Evolutionary conservation across 331 rosid genomes (phyloP), one percentile per base, ranked within the genome.

Genomic region (Ulmus americana): DNA sequence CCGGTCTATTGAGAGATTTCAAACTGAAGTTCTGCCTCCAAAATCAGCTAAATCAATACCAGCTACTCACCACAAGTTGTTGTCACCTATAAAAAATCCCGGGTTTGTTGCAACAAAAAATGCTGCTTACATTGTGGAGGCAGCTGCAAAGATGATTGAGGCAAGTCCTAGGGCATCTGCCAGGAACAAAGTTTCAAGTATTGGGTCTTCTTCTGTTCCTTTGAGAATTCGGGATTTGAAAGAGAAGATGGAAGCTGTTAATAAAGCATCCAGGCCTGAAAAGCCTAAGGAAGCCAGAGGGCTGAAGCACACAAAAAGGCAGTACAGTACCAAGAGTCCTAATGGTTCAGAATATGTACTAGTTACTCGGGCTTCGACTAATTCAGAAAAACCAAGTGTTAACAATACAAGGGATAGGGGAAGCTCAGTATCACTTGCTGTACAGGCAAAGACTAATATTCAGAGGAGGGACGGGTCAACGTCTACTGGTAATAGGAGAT

Each of bases 41-140:
- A 91, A 80, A 59, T 86, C 88, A 1, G 90, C 97, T 42, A 91
- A 91, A 80, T 83, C 97, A 57, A 83, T 91, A 70, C 87, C 96
- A 62, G 74, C 86, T 67, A 80, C 96, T 64, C 90, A 86, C 71
- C 91, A 88, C 64, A 88, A 81, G 79, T 74, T 88, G 60, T 72
- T 88, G 80, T 91, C 97, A 44, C 97, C 95, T 68, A 84, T 88
- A 68, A 88, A 83, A 67, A 76, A 77, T 77, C 88, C 88, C 39
- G 94, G 85, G 70, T 81, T 81, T 61, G 68, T 79, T 67, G 78
- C 82, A 4, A 66, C 85, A 28, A 88, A 76, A 71, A 80, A 76
- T 79, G 81, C 76, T 3, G 79, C 82, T 55, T 83, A 91, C 28
- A 59, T 86, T 49, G 80, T 91, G 90, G 97, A 91, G 74, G 96